These are phyloP conservation scores for Alliaria petiolata DNA, from an alignment of 345 rosid species.

Conservation along the genomic window DNA sequence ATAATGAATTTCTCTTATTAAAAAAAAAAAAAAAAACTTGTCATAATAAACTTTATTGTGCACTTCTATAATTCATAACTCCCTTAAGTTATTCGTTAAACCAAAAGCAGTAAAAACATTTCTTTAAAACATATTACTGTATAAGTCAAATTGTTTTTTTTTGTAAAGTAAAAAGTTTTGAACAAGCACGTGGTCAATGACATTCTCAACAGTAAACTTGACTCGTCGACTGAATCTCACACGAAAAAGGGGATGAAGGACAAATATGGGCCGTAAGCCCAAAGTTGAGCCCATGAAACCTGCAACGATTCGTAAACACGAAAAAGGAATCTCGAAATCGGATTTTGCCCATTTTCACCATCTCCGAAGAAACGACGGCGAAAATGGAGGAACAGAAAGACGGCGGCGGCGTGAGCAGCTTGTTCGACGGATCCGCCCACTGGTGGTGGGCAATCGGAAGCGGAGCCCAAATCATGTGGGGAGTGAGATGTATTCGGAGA, in stretches of 20 bases:
- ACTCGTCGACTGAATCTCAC: not conserved
- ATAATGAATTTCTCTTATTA: no score
- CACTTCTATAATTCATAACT: not conserved
- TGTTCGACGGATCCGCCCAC: slow-evolving; percentile 1
- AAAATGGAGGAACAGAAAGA: slow-evolving; percentile 24
- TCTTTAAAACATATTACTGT: not conserved
- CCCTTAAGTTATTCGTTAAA: not conserved
- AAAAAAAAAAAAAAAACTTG: no score
- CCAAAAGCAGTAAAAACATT: not conserved
- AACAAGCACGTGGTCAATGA: not conserved
- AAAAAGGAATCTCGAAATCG: not conserved
- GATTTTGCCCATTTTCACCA: not conserved
- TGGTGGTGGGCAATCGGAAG: slow-evolving; percentile 35
- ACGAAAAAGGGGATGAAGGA: not conserved
- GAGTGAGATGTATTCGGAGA: slow-evolving; percentile 38
- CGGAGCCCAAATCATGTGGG: slow-evolving; percentile 47
- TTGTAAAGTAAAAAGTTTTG: not conserved
- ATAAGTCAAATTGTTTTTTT: no score
- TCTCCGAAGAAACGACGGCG: not conserved
- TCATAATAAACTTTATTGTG: not conserved
- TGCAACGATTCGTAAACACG: not conserved
- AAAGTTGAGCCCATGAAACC: not conserved
- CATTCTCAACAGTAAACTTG: not conserved
- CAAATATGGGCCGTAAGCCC: slow-evolving; percentile 10
- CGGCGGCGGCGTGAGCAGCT: not conserved